A percentile compares a stretch with the other conserved stretches of the same genome.
Conservation (phyloP, 805 yeast species). For the Phaffomyces thermotolerans region DNA sequence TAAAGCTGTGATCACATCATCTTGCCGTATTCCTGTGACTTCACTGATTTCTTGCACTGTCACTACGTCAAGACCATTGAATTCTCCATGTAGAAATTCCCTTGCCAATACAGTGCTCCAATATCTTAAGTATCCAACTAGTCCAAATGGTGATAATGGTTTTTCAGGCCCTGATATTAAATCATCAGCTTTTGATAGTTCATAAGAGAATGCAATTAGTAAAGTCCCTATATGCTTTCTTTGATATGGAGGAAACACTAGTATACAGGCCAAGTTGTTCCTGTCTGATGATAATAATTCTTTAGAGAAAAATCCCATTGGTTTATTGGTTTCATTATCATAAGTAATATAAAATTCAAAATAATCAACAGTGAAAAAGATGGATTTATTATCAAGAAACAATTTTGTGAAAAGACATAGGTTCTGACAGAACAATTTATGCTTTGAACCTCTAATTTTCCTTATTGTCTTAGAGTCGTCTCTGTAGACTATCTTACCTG, state of each 20-base stretch:
- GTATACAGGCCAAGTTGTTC: slow-evolving; percentile 85
- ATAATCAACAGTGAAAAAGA: slow-evolving; percentile 69
- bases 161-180: slow-evolving; percentile 82
- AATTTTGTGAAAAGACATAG: slow-evolving; percentile 80
- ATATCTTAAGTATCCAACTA: slow-evolving; percentile 58
- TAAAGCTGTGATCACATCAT: slow-evolving; percentile 53
- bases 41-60: slow-evolving; percentile 44
- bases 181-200: slow-evolving; percentile 57
- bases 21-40: slow-evolving; percentile 56
- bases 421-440: slow-evolving; percentile 70
- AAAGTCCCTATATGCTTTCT: slow-evolving; percentile 69
- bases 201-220: slow-evolving; percentile 78
- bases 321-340: slow-evolving; percentile 40
- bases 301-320: slow-evolving; percentile 90
- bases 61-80: slow-evolving; percentile 25
- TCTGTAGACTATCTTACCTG: slow-evolving; percentile 66
- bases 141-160: slow-evolving; percentile 82
- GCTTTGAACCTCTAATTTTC: slow-evolving; percentile 58
- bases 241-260: slow-evolving; percentile 91
- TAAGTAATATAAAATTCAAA: slow-evolving; percentile 76
- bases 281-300: slow-evolving; percentile 71
- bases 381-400: slow-evolving; percentile 83
- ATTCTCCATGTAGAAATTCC: slow-evolving; percentile 35
- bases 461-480: slow-evolving; percentile 51
- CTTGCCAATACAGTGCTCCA: slow-evolving; percentile 58